Evolutionary conservation across 139 green algal species (phyloP).

Genomic region (Penium margaritaceum): DNA sequence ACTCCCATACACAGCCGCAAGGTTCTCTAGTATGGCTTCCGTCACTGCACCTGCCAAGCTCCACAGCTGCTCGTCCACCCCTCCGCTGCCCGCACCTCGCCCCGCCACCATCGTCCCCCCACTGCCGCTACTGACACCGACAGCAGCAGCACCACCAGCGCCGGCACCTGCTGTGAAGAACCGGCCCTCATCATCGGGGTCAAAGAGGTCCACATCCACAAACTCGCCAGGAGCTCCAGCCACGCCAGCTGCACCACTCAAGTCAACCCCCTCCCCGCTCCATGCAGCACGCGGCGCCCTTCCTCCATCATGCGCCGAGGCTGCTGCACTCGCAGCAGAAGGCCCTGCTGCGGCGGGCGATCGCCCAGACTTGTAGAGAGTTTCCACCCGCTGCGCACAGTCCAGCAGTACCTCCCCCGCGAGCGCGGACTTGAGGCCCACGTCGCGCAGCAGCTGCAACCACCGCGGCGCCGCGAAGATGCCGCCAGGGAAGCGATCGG

Average conservation of each 20-base stretch:
- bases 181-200: no score
- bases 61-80: constrained; percentile 23
- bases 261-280: no score
- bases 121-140: not conserved
- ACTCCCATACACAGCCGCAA: constrained; percentile 17
- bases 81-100: not conserved
- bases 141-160: not conserved
- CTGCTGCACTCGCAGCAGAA: not conserved
- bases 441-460: constrained; percentile 36
- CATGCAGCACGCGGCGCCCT: no score
- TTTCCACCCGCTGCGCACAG: constrained; percentile 27
- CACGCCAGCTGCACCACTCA: no score
- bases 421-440: constrained; percentile 22
- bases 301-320: no score
- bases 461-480: constrained; percentile 44
- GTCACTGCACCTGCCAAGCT: not conserved
- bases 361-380: no score
- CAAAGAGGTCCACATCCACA: not conserved
- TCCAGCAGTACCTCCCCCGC: constrained; percentile 24
- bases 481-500: constrained; percentile 49
- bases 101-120: constrained; percentile 10
- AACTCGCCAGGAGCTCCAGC: no score
- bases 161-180: not conserved
- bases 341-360: not conserved
- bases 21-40: constrained; percentile 8